Evolutionary conservation across 768 basidiomycete species (phyloP), one percentile per base, ranked within the genome.

Genomic region (Kwoniella sp.): DNA sequence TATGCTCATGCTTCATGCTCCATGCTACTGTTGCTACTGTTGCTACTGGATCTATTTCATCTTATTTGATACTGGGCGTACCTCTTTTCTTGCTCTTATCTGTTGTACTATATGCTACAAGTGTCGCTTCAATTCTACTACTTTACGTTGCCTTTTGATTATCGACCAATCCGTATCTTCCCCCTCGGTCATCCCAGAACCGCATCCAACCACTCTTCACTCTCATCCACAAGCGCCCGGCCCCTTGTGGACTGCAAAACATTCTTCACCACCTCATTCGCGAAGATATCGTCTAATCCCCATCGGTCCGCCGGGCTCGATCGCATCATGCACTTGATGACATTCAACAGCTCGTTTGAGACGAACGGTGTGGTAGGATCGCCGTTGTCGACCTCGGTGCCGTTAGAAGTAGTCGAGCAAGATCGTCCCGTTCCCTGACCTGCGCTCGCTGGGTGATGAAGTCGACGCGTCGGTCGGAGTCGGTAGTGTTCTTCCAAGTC

Each of bases 401-500:
- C 17, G 8, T 2, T 65, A n/a, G 48, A 59, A 23, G 12, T 58
- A 26, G 0, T 12, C 20, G 12, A 20, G 29, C 2, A 29, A n/a
- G 22, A 9, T 38, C n/a, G 34, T 41, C 56, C 28, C 53, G 29
- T 41, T 28, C 23, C 29, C 7, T 30, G 38, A 28, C 53, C 20
- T 45, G 30, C 20, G 55, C 37, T 17, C 15, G n/a, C 22, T 23
- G 51, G n/a, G n/a, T n/a, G n/a, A 50, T n/a, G n/a, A n/a, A n/a
- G n/a, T n/a, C n/a, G n/a, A n/a, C n/a, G n/a, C 2, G 23, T 23
- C 22, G 26, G 29, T 1, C 63, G 34, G 20, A 41, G 25, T 30
- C 37, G 22, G 60, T 75, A 75, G 61, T 77, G 76, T 51, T 77
- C 76, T 22, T 11, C 31, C 2, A 75, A 38, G 30, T 77, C 92